Conservation (phyloP, 2,329 filamentous ascomycete species). For the Penicillium thymicola region DNA sequence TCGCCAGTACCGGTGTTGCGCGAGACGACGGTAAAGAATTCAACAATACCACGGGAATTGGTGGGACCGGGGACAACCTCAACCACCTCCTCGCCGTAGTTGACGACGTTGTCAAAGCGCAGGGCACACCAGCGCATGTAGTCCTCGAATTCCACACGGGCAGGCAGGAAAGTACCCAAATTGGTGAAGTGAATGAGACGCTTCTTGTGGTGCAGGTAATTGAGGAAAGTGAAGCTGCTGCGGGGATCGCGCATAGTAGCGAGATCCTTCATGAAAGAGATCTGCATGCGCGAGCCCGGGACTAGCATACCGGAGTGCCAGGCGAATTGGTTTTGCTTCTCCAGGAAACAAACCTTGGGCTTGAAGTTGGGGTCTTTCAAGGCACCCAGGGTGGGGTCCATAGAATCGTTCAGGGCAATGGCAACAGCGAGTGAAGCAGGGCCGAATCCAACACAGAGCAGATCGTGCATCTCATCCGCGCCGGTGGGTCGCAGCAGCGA, state of each 20-base stretch:
- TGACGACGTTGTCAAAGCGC: constrained; percentile 69
- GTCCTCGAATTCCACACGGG: constrained; percentile 86
- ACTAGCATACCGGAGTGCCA: constrained; percentile 97
- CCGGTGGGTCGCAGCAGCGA: constrained; percentile 54
- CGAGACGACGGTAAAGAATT: constrained; percentile 66
- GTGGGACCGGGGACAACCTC: constrained; percentile 62
- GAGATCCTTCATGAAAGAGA: constrained; percentile 94
- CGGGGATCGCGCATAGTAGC: constrained; percentile 83
- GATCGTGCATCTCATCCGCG: constrained; percentile 68
- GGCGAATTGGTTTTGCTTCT: constrained; percentile 77
- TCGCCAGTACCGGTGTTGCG: constrained; percentile 54
- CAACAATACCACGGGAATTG: constrained; percentile 50
- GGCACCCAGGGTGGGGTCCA: constrained; percentile 47
- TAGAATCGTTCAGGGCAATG: constrained; percentile 79
- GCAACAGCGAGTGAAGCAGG: constrained; percentile 87
- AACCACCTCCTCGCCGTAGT: constrained; percentile 74
- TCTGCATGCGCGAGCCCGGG: constrained; percentile 93
- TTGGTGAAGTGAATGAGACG: constrained; percentile 91
- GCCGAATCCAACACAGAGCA: constrained; percentile 89
- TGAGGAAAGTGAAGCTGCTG: constrained; percentile 91
- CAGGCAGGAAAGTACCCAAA: constrained; percentile 80
- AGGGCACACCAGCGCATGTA: constrained; percentile 90
- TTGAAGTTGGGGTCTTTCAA: constrained; percentile 31
- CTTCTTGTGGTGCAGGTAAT: constrained; percentile 79
- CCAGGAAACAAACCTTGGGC: constrained; percentile 80